Evolutionary conservation across 106 monocot species (phyloP).

Genomic region (Phalaenopsis equestris): DNA sequence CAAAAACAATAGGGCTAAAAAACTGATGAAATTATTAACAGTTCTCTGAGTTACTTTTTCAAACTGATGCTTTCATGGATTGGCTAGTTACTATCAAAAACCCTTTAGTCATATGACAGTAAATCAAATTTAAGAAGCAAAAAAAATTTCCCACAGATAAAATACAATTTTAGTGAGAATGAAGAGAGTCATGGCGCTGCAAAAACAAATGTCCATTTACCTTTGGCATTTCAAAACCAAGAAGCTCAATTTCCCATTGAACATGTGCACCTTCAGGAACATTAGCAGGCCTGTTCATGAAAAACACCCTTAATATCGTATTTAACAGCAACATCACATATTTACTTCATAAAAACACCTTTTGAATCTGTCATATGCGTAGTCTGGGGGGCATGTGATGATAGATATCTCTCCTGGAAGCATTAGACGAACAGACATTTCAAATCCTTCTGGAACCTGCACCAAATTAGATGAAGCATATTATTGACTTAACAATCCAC

Average conservation of each 20-base stretch:
- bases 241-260: slow-evolving; percentile 91
- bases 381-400: slow-evolving; percentile 94
- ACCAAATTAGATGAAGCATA: slow-evolving; percentile 1
- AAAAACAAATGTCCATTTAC: slow-evolving; percentile 19
- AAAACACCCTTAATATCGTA: slow-evolving; percentile 4
- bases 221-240: slow-evolving; percentile 96
- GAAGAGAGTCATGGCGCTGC: not conserved
- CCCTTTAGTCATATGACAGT: not conserved
- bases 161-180: not conserved
- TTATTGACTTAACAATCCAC: not conserved
- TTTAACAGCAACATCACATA: not conserved
- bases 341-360: slow-evolving; percentile 29
- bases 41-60: not conserved
- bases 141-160: not conserved
- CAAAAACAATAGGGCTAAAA: no score
- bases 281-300: slow-evolving; percentile 42
- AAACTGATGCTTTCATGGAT: not conserved
- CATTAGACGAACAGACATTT: slow-evolving; percentile 94
- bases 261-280: slow-evolving; percentile 94
- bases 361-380: slow-evolving; percentile 95
- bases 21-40: not conserved
- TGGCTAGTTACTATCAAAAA: not conserved
- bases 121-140: not conserved
- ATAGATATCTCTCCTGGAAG: slow-evolving; percentile 84
- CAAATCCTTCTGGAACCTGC: slow-evolving; percentile 93